These are phyloP conservation scores for Plasmopara viticola DNA, from an alignment of 352 stramenopile species.

Conservation along the genomic window DNA sequence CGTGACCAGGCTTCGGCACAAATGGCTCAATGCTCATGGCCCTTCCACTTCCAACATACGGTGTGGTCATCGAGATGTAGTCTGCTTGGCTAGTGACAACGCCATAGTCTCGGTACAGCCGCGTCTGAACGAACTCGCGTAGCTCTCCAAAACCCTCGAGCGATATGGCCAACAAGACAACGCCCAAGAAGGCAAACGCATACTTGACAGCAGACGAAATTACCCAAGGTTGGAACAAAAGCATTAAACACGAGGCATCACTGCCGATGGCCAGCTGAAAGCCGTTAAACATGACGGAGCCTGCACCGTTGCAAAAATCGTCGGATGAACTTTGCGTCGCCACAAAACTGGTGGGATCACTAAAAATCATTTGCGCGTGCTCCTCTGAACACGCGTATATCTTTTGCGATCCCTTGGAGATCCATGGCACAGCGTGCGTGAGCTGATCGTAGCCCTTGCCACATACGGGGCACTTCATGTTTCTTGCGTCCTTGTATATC, in stretches of 20 bases:
- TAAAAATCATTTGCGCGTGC: slow-evolving; percentile 46
- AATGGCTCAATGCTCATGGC: slow-evolving; percentile 15
- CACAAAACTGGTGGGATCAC: slow-evolving; percentile 44
- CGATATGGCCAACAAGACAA: slow-evolving; percentile 59
- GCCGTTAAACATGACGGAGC: slow-evolving; percentile 81
- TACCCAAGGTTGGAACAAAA: slow-evolving; percentile 80
- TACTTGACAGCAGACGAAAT: slow-evolving; percentile 63
- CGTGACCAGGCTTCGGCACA: slow-evolving; percentile 17
- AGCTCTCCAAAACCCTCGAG: slow-evolving; percentile 59
- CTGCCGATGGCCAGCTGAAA: slow-evolving; percentile 69
- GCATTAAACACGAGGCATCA: slow-evolving; percentile 51
- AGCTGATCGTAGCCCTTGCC: slow-evolving; percentile 53
- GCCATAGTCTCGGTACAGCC: slow-evolving; percentile 48
- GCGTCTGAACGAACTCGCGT: slow-evolving; percentile 37
- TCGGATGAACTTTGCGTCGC: slow-evolving; percentile 19
- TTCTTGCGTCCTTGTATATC: slow-evolving; percentile 57
- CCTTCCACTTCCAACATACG: slow-evolving; percentile 15
- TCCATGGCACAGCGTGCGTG: slow-evolving; percentile 71
- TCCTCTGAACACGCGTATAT: slow-evolving; percentile 70
- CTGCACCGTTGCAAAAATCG: slow-evolving; percentile 54
- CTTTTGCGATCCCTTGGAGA: slow-evolving; percentile 59
- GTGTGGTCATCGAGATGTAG: slow-evolving; percentile 46
- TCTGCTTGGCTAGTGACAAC: slow-evolving; percentile 52
- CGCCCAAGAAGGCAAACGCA: slow-evolving; percentile 63
- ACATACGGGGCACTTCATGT: slow-evolving; percentile 59